phyloP scores from a whole-genome alignment of 805 yeast genomes.

The Candida germanica region DNA sequence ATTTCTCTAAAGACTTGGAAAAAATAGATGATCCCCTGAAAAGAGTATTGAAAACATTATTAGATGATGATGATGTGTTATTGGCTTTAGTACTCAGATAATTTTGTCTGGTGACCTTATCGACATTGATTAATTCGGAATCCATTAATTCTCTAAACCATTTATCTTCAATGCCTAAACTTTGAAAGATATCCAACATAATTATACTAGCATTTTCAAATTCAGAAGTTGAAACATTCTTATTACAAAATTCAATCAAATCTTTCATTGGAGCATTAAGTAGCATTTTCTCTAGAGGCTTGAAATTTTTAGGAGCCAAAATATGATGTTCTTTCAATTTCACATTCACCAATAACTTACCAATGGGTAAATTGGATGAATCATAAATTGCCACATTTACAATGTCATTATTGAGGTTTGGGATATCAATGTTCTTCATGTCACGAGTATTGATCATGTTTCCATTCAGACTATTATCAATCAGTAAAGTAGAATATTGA shows the following conservation, averaged over 20 bases:
- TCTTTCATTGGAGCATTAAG: conserved; percentile 49
- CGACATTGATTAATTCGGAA: conserved; percentile 55
- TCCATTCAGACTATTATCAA: conserved; percentile 18
- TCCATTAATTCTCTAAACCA: conserved; percentile 74
- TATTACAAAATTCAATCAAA: conserved; percentile 48
- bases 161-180: conserved; percentile 60
- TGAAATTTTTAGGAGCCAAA: conserved; percentile 58
- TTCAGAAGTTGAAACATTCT: conserved; percentile 34
- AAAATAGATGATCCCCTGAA: conserved; percentile 85
- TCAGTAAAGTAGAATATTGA: conserved; percentile 33
- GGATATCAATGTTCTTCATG: conserved; percentile 5
- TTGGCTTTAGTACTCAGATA: conserved; percentile 25
- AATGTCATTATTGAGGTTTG: conserved; percentile 25
- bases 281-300: conserved; percentile 60
- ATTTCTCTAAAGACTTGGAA: conserved; percentile 77
- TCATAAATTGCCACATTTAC: conserved; percentile 47
- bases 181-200: conserved; percentile 71
- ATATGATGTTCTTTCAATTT: conserved; percentile 52
- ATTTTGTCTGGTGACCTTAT: conserved; percentile 42
- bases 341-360: conserved; percentile 54
- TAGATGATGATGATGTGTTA: conserved; percentile 16
- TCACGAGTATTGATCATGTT: conserved; percentile 22
- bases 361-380: conserved; percentile 45
- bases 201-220: conserved; percentile 57
- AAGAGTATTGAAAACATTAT: conserved; percentile 36